These are phyloP conservation scores for Hymenochaete sp. DNA, from an alignment of 1,284 basidiomycete species.

Conservation along the genomic window DNA sequence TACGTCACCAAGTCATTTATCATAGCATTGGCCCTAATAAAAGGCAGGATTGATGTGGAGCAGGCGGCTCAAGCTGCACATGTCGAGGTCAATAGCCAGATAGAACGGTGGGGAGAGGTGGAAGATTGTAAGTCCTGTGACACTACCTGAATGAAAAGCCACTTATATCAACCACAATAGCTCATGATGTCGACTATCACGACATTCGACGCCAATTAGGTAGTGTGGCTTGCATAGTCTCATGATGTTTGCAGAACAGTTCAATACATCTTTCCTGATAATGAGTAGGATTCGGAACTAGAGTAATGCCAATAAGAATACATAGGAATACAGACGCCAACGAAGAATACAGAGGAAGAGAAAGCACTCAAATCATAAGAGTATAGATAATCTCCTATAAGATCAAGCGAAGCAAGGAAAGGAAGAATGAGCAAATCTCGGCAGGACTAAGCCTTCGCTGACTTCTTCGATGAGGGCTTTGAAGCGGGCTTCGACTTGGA, in stretches of 20 bases:
- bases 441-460: constrained; percentile 9
- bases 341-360: constrained; percentile 5
- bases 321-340: constrained; percentile 16
- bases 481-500: constrained; percentile 17
- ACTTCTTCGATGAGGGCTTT: constrained; percentile 15
- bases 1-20: constrained; percentile 90
- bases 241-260: constrained; percentile 19
- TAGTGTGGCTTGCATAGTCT: constrained; percentile 57
- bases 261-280: not conserved
- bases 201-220: constrained; percentile 86
- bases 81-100: constrained; percentile 93
- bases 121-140: constrained; percentile 80
- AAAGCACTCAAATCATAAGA: too few relatives aligned
- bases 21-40: constrained; percentile 79
- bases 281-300: not conserved
- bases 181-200: constrained; percentile 94
- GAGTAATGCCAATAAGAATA: constrained; percentile 15
- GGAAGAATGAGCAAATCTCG: not conserved
- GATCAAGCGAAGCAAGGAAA: constrained; percentile 3
- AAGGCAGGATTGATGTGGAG: constrained; percentile 69
- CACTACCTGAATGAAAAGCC: constrained; percentile 10
- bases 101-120: constrained; percentile 95
- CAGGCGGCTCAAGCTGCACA: constrained; percentile 80
- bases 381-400: not conserved
- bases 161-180: constrained; percentile 33